Evolutionary conservation across 73 alveolate species (phyloP).

Genomic region (Effrenium voratum): DNA sequence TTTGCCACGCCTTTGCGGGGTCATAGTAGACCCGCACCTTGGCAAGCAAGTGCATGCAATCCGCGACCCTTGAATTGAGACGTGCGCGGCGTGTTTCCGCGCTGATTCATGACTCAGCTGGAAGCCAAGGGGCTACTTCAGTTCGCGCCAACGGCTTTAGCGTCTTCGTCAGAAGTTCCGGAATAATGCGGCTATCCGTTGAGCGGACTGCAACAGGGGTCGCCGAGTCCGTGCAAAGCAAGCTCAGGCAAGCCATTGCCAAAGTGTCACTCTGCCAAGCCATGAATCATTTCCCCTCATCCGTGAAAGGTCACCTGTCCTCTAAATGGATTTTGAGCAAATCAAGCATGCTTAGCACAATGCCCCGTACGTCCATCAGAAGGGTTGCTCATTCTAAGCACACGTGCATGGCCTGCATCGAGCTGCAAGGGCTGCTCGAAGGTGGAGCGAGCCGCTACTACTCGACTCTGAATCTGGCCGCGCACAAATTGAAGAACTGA

Average conservation of each 20-base stretch:
- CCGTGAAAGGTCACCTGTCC: too few species aligned
- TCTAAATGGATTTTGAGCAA: too few species aligned
- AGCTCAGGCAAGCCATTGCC: not conserved
- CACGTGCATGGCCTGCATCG: conserved; percentile 66
- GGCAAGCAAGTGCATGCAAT: not conserved
- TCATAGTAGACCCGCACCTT: conserved; percentile 89
- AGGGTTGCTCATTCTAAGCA: too few species aligned
- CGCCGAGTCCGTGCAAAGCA: not conserved
- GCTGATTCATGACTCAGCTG: not conserved
- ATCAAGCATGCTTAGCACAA: not conserved
- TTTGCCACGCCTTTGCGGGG: conserved; percentile 85
- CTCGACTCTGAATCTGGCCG: conserved; percentile 71
- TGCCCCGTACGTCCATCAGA: not conserved
- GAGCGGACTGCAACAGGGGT: conserved; percentile 56
- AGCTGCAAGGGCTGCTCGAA: conserved; percentile 94
- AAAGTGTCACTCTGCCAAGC: too few species aligned
- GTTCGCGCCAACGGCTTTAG: conserved; percentile 89
- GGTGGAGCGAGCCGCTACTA: conserved; percentile 88
- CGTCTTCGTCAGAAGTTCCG: conserved; percentile 92
- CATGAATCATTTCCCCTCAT: too few species aligned
- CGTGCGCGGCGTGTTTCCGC: not conserved
- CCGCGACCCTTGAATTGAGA: not conserved
- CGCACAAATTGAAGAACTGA: not conserved
- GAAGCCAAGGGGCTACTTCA: conserved; percentile 27
- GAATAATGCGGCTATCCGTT: conserved; percentile 84